Percentiles rank a stretch among this genome's conserved stretches.
These are phyloP conservation scores for Vitis rotundifolia DNA, from an alignment of 164 flowering plant species.

Conservation along the genomic window DNA sequence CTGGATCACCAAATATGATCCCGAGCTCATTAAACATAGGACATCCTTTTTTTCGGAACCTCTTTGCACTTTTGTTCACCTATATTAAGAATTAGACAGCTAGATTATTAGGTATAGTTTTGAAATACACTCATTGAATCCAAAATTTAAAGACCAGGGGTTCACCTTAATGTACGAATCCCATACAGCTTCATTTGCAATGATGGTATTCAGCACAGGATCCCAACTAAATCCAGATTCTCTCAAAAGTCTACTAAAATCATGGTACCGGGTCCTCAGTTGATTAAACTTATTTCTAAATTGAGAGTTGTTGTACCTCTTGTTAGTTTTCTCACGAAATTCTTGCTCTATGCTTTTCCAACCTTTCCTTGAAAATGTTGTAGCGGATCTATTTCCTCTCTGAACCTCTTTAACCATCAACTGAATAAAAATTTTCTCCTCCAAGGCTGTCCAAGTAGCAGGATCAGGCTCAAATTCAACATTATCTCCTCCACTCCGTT, in stretches of 20 bases:
- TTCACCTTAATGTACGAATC: slow-evolving; percentile 6
- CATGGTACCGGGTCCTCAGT: slow-evolving; percentile 12
- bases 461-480: slow-evolving; percentile 7
- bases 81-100: not conserved
- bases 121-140: not conserved
- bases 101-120: not conserved
- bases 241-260: slow-evolving; percentile 9
- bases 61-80: slow-evolving; percentile 12
- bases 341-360: slow-evolving; percentile 15
- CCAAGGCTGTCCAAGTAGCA: slow-evolving; percentile 16
- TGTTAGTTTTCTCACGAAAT: slow-evolving; percentile 10
- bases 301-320: slow-evolving; percentile 13
- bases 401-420: slow-evolving; percentile 14
- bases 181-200: slow-evolving; percentile 9
- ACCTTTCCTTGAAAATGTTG: slow-evolving; percentile 13
- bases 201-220: slow-evolving; percentile 8
- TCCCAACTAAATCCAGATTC: slow-evolving; percentile 11
- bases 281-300: slow-evolving; percentile 16
- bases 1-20: slow-evolving; percentile 6
- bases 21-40: slow-evolving; percentile 8
- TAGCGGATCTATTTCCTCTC: slow-evolving; percentile 10
- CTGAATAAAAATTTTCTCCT: slow-evolving; percentile 12
- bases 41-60: slow-evolving; percentile 9
- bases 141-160: not conserved
- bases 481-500: slow-evolving; percentile 9